These are phyloP conservation scores for Canariomyces notabilis DNA, from an alignment of 2,329 filamentous ascomycete species.

Conservation along the genomic window DNA sequence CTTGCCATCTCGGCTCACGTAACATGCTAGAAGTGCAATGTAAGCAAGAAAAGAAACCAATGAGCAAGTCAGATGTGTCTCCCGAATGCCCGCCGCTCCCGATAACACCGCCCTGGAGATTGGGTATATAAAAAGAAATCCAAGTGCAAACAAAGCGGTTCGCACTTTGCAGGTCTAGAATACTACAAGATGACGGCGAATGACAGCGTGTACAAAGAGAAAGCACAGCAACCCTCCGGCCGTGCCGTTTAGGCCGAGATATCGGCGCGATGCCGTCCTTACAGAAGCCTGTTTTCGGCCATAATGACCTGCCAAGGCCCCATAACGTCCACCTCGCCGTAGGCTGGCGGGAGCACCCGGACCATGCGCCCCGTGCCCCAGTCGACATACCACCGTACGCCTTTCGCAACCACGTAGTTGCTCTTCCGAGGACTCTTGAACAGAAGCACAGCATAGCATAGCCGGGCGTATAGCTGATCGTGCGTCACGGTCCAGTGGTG, in stretches of 20 bases:
- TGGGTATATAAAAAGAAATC: conserved; percentile 10
- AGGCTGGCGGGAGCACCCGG: conserved; percentile 48
- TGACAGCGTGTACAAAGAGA: not conserved
- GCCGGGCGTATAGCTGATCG: conserved; percentile 55
- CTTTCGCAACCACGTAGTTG: conserved; percentile 52
- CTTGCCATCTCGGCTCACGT: not conserved
- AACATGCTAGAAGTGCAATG: conserved; percentile 4
- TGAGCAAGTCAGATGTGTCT: conserved; percentile 7
- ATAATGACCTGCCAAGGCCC: conserved; percentile 47
- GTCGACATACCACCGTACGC: conserved; percentile 56
- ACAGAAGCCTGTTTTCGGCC: conserved; percentile 45
- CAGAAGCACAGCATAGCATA: conserved; percentile 55
- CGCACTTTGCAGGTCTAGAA: not conserved
- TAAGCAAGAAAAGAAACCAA: conserved; percentile 9
- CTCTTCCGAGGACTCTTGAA: conserved; percentile 54
- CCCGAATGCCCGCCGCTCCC: conserved; percentile 14
- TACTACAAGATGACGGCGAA: not conserved
- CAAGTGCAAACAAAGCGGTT: not conserved
- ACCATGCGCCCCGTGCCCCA: conserved; percentile 54
- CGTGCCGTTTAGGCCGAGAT: no score
- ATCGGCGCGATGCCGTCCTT: no score
- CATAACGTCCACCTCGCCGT: conserved; percentile 47
- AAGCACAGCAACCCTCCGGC: not conserved
- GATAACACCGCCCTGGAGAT: conserved; percentile 7
- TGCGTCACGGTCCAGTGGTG: conserved; percentile 52